Base-by-base conservation (phyloP, 2,329 filamentous ascomycete genomes). In the Cercospora sp. region DNA sequence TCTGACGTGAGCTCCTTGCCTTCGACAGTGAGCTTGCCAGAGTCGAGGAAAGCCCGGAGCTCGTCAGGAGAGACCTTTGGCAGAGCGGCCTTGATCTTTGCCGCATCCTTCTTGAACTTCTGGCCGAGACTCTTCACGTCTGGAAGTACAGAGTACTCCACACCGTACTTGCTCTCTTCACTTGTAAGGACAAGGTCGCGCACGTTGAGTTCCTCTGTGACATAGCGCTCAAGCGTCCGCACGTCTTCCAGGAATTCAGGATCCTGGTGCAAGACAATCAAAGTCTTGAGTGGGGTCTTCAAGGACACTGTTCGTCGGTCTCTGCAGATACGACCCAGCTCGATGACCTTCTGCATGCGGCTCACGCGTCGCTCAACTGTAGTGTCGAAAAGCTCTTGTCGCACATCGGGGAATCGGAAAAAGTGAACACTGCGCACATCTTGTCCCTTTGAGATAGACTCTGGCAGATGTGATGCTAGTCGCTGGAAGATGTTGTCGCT, bases 51-150 rank as follows among this genome's bases (percentile, higher is more conserved):
- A 45, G 84, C 82, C 79, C 94, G 92, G 69, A 97, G 93, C 73
- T 97, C 87, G 10, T 92, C 88, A 73, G 90, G 94, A 21, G 87
- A 91, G 60, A 99, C 84, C 45, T 82, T 85, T 5, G 94, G 94
- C 57, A 99, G 83, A 2, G 92, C 93, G 82, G 94, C 96, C 85
- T 96, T 96, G 74, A 98, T 93, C 78, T 91, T 92, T 72, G 89
- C 88, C 72, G 93, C 92, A 76, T 97, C 94, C 82, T 97, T 97
- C 86, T 97, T 97, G 74, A 98, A 86, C 83, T 98, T 98, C 87
- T 97, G 97, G 72, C 95, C 95, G 16, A 99, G 86, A 2, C 92
- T 91, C 13, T 95, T 93, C 91, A 95, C 97, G 80, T 99, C 95
- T 7, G 93, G 94, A 45, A 87, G 88, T 16, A 94, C 92, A 70